Percentiles rank a stretch among this genome's conserved stretches.
These are phyloP conservation scores for Saccharomycopsis fermentans DNA, from an alignment of 805 yeast species.

Conservation along the genomic window DNA sequence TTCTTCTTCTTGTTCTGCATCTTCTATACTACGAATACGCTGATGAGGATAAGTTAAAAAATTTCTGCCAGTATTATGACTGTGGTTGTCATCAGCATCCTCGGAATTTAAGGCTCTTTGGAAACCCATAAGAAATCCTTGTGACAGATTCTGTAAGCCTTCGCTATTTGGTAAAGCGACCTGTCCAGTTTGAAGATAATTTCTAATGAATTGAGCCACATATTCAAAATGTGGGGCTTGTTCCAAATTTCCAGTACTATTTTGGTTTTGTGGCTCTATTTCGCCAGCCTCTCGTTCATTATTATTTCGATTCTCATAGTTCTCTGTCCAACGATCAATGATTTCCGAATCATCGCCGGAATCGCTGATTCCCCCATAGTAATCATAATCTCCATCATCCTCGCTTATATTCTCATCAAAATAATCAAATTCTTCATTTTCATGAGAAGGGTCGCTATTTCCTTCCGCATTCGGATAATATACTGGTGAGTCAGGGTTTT, in stretches of 20 bases:
- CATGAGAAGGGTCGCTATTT: not conserved
- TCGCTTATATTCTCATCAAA: constrained; percentile 18
- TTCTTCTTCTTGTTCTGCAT: not conserved
- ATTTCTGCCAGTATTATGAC: not conserved
- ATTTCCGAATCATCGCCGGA: constrained; percentile 13
- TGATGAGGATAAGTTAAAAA: not conserved
- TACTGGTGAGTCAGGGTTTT: not conserved
- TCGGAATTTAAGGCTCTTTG: not conserved
- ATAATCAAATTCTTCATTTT: constrained; percentile 24
- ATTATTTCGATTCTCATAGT: constrained; percentile 1
- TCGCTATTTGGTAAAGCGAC: not conserved
- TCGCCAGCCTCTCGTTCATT: not conserved
- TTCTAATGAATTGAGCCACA: not conserved
- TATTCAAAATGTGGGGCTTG: not conserved
- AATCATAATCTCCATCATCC: constrained; percentile 22
- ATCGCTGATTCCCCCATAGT: not conserved
- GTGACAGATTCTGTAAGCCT: not conserved
- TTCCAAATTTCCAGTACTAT: not conserved
- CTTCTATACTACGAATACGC: too few relatives aligned
- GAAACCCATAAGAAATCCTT: not conserved
- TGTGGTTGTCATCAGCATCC: not conserved
- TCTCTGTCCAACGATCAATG: constrained; percentile 13
- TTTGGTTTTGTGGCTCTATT: not conserved
- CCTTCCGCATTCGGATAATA: constrained; percentile 1
- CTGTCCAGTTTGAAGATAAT: not conserved